Conservation (phyloP, 305 asterid genomes). For the Fraxinus ornus region DNA sequence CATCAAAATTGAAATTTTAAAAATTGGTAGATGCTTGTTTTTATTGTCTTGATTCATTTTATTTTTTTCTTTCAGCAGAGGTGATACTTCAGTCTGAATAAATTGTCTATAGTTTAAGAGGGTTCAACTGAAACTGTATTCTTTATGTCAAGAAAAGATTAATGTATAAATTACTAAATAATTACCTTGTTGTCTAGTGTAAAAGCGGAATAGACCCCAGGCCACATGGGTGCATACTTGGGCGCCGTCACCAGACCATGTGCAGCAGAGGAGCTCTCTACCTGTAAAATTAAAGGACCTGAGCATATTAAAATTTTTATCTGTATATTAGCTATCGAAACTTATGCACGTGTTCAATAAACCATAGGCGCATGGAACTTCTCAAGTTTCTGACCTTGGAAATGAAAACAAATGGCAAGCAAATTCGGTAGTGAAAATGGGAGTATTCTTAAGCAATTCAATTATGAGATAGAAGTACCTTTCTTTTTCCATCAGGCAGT, state of each 20-base stretch:
- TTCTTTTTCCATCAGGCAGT: conserved; percentile 50
- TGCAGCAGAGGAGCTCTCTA: conserved; percentile 38
- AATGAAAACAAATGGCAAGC: background rate
- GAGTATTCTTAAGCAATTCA: conserved; percentile 5
- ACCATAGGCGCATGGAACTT: background rate
- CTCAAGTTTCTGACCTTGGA: conserved; percentile 5
- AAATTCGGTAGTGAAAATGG: background rate
- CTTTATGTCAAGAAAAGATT: background rate
- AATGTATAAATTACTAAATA: conserved; percentile 6
- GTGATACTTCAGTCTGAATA: background rate
- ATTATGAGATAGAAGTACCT: conserved; percentile 42
- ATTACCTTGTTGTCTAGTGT: conserved; percentile 55
- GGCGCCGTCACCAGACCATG: conserved; percentile 44
- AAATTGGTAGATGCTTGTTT: background rate
- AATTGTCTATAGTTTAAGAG: background rate
- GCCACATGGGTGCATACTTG: conserved; percentile 48
- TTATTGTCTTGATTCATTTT: background rate
- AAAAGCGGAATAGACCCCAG: conserved; percentile 50
- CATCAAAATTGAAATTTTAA: background rate
- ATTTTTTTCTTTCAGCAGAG: background rate
- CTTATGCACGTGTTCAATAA: background rate
- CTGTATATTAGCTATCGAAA: background rate
- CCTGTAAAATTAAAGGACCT: conserved; percentile 32
- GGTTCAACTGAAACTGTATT: background rate
- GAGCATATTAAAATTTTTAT: background rate